These are phyloP conservation scores for Boletus huronensis DNA, from an alignment of 768 basidiomycete genomes.

Conservation along the genomic window DNA sequence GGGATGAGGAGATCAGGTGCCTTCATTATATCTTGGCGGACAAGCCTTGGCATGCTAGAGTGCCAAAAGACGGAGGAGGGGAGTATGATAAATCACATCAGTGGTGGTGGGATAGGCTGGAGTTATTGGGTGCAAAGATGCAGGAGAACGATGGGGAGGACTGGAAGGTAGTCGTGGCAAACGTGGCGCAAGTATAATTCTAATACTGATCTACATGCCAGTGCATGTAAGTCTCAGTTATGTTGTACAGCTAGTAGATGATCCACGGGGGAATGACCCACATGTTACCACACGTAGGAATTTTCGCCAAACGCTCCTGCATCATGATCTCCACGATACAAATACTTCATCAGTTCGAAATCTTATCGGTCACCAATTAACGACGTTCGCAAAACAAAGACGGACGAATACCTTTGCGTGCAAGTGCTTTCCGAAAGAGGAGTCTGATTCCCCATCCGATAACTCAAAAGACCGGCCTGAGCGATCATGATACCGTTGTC, in stretches of 20 bases:
- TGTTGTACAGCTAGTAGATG: neutral
- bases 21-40: slow-evolving; percentile 84
- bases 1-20: slow-evolving; percentile 80
- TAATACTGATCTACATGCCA: neutral
- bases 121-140: slow-evolving; percentile 41
- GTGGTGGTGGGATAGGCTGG: slow-evolving; percentile 83
- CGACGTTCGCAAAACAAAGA: neutral
- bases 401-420: slow-evolving; percentile 71
- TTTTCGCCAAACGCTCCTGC: neutral
- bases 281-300: neutral
- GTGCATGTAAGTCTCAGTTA: neutral
- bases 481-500: slow-evolving; percentile 99
- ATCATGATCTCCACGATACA: slow-evolving; percentile 72
- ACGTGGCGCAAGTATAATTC: slow-evolving; percentile 36
- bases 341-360: slow-evolving; percentile 94
- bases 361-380: slow-evolving; percentile 40
- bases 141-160: slow-evolving; percentile 41
- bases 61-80: slow-evolving; percentile 36
- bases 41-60: slow-evolving; percentile 77
- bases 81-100: slow-evolving; percentile 52
- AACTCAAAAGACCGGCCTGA: slow-evolving; percentile 90
- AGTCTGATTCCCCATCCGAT: slow-evolving; percentile 85
- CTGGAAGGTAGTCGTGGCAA: slow-evolving; percentile 49
- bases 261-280: neutral
- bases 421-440: slow-evolving; percentile 77